Base-by-base conservation (phyloP, 2,329 filamentous ascomycete species). In the Gnomoniopsis sp. region DNA sequence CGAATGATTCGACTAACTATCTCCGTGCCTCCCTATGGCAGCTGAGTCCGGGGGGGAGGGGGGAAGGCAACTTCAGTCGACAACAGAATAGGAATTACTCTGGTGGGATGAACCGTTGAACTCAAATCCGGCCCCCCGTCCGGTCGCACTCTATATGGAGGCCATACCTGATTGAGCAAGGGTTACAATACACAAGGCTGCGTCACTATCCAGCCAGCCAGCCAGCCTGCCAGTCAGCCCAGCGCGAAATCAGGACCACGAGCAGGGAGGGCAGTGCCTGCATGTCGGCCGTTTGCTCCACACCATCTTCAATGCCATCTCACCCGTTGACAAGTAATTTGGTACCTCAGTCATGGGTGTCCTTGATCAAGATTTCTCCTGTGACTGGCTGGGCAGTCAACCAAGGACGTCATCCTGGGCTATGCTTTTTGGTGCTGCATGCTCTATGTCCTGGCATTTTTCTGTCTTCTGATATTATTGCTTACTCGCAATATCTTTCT, bases 391-490 rank as follows among this genome's bases (percentile, higher is more conserved):
- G 30, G 34, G 19, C n/a, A 21, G 14, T 38, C 49, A 14, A 7
- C n/a, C 38, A 17, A 23, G 34, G 56, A 59, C 57, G 57, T 59
- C 57, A 59, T 59, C 38, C 57, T 55, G 17, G 57, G 56, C 46
- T 55, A 21, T 33, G 55, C 22, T 19, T 38, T 21, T n/a, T 19
- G n/a, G 15, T 8, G 41, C 41, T 44, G n/a, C 17, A 11, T 19
- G n/a, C 4, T 14, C 6, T 3, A n/a, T 41, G 12, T n/a, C 36
- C 12, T 41, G 36, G 8, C 19, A 8, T 19, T 19, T 44, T 17
- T 19, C 41, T 17, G 36, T n/a, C 14, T 41, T 14, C 36, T 41
- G 12, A 3, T 14, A 14, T 15, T 11, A 41, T 4, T n/a, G 12
- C 36, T 14, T 41, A 15, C 36, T 41, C 14, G 6, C 36, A 14